These are phyloP conservation scores for Penicillium pulvis DNA, from an alignment of 495 filamentous ascomycete genomes.

Conservation along the genomic window DNA sequence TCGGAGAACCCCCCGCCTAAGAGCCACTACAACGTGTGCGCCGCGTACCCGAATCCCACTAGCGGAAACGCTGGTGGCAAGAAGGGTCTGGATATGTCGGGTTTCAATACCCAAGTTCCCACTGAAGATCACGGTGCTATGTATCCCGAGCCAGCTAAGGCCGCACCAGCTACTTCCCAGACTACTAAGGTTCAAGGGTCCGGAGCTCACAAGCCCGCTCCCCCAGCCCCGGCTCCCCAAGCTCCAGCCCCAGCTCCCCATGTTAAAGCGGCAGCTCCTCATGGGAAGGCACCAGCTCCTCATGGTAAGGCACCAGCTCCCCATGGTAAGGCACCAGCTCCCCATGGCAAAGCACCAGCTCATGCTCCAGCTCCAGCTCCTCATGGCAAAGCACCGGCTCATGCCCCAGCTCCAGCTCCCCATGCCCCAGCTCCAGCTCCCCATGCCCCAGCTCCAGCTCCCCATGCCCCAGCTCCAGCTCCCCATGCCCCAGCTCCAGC, in stretches of 20 bases:
- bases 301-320: background rate
- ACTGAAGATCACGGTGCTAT: constrained; percentile 21
- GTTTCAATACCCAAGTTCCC: constrained; percentile 17
- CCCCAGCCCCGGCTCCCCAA: background rate
- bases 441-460: background rate
- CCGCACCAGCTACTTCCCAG: constrained; percentile 1
- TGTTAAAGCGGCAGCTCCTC: no score
- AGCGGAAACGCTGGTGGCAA: constrained; percentile 32
- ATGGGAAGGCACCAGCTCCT: background rate
- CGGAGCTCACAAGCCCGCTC: background rate
- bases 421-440: background rate
- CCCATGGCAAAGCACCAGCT: constrained; percentile 1
- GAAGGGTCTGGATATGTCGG: constrained; percentile 20
- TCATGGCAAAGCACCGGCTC: background rate
- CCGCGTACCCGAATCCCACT: constrained; percentile 21
- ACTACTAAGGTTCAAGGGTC: background rate
- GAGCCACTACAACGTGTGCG: constrained; percentile 27
- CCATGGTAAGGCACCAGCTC: background rate
- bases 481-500: constrained; percentile 1
- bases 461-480: constrained; percentile 4
- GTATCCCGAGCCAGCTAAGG: constrained; percentile 14
- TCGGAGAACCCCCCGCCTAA: constrained; percentile 22
- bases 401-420: constrained; percentile 7
- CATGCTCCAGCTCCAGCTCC: constrained; percentile 4
- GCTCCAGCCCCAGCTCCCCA: background rate